Percentiles rank a stretch among this genome's conserved stretches.
phyloP scores from a whole-genome alignment of 225 moss, liverwort and hornwort species.

The Marchantia polymorpha region DNA sequence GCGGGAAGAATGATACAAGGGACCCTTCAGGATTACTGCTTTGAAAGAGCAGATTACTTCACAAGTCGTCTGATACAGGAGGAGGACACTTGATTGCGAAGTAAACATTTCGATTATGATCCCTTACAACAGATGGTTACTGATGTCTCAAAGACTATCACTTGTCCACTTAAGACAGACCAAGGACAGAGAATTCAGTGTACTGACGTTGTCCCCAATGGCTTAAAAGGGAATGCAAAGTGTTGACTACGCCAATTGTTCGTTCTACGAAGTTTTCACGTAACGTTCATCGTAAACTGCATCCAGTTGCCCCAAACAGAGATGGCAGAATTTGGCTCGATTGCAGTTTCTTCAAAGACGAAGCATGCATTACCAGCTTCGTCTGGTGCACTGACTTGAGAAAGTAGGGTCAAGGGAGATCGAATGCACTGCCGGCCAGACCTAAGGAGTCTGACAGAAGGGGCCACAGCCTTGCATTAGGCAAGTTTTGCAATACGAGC shows the following conservation, averaged over 20 bases:
- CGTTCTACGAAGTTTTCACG: too few relatives aligned
- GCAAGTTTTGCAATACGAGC: neutral
- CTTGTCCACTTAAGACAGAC: too few relatives aligned
- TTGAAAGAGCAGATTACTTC: neutral
- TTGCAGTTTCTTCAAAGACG: neutral
- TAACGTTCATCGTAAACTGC: too few relatives aligned
- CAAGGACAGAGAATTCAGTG: too few relatives aligned
- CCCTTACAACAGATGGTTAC: neutral
- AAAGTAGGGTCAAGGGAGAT: neutral
- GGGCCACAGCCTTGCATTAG: neutral
- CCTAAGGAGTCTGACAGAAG: neutral
- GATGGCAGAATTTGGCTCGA: neutral
- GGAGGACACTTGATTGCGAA: neutral
- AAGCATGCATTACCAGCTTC: neutral
- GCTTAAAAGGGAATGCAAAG: too few relatives aligned
- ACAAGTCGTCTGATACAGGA: neutral
- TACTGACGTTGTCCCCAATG: too few relatives aligned
- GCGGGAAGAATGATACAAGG: neutral
- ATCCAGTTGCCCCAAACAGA: neutral
- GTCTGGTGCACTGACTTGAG: neutral
- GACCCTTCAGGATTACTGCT: neutral
- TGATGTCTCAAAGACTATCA: neutral
- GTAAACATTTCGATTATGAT: neutral
- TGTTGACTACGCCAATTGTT: too few relatives aligned
- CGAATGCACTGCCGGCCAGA: neutral